Base-by-base conservation (phyloP, 768 basidiomycete genomes). In the Kwoniella pini region DNA sequence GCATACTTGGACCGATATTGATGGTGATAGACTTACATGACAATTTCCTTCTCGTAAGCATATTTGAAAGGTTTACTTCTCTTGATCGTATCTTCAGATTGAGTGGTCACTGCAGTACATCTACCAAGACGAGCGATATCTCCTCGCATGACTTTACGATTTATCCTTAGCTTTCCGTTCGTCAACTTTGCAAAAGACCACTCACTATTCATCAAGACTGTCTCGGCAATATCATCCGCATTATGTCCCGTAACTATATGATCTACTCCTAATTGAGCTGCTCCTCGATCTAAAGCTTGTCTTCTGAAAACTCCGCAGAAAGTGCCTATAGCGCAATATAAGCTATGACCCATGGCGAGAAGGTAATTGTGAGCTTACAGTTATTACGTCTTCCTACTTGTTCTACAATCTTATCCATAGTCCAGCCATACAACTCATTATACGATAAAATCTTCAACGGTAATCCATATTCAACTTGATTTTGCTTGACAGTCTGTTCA, bases 31-130 rank as follows among this genome's bases (percentile, higher is more conserved):
- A 79, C 85, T 64, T 67, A 91, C 96, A 99, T 98, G 64, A 99
- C 96, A 30, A 99, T 98, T 80, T 99, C 96, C 80, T 99, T 99
- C 81, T 99, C 96, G 71, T 98, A 98, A 0, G 92, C 88, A 74
- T 98, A 99, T 77, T 97, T 98, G 84, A 99, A 98, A n/a, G 96
- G 96, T 80, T 99, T 99, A 49, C 90, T 93, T 57, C 96, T 85
- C 77, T 87, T 91, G 77, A 98, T 97, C 1, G 92, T 94, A 71
- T 96, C 92, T 76, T 96, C 95, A 39, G 92, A 92, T 76, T 92
- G 87, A 0, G 96, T 99, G 60, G 91, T 95, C 62, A 99, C 94
- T 38, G 87, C 82, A 0, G 95, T 98, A 79, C 96, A 98, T 52
- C 96, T 84, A 3, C 91, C 90, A 12, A 99, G 83, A 38, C 96